Conservation (phyloP, 768 basidiomycete species). For the Agaricus subrufescens region DNA sequence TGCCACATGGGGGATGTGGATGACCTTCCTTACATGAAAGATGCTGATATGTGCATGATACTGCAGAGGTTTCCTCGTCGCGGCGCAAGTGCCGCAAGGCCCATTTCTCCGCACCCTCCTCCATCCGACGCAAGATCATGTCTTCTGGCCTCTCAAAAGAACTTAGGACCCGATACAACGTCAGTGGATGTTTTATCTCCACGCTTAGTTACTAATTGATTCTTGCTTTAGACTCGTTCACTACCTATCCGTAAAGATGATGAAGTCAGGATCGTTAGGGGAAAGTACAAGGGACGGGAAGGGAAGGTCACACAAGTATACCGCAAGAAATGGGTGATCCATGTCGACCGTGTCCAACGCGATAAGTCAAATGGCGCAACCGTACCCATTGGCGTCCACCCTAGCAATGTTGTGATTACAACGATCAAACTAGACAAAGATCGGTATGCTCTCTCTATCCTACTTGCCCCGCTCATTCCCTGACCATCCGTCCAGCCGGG, state of each 20-base stretch:
- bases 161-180: slow-evolving; percentile 87
- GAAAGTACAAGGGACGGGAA: slow-evolving; percentile 98
- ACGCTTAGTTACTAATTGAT: not conserved
- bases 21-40: slow-evolving; percentile 14
- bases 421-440: slow-evolving; percentile 93
- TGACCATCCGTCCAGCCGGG: slow-evolving; percentile 47
- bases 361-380: slow-evolving; percentile 98
- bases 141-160: slow-evolving; percentile 94
- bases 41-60: slow-evolving; percentile 25
- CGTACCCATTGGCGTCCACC: slow-evolving; percentile 91
- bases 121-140: slow-evolving; percentile 96
- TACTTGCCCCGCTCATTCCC: not conserved
- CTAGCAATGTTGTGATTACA: slow-evolving; percentile 93
- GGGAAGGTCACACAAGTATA: slow-evolving; percentile 97
- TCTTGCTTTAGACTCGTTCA: slow-evolving; percentile 66
- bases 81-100: slow-evolving; percentile 98
- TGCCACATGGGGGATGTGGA: slow-evolving; percentile 27
- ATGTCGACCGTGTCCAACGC: slow-evolving; percentile 95
- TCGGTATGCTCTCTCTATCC: slow-evolving; percentile 39
- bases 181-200: slow-evolving; percentile 33
- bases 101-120: slow-evolving; percentile 95
- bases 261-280: slow-evolving; percentile 94
- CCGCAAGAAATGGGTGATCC: slow-evolving; percentile 98
- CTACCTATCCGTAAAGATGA: slow-evolving; percentile 97
- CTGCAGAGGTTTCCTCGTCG: slow-evolving; percentile 80